Percentiles rank a stretch among this genome's conserved stretches.
These are phyloP conservation scores for Coprinopsis strossmayeri DNA, from an alignment of 768 basidiomycete species.

Conservation along the genomic window DNA sequence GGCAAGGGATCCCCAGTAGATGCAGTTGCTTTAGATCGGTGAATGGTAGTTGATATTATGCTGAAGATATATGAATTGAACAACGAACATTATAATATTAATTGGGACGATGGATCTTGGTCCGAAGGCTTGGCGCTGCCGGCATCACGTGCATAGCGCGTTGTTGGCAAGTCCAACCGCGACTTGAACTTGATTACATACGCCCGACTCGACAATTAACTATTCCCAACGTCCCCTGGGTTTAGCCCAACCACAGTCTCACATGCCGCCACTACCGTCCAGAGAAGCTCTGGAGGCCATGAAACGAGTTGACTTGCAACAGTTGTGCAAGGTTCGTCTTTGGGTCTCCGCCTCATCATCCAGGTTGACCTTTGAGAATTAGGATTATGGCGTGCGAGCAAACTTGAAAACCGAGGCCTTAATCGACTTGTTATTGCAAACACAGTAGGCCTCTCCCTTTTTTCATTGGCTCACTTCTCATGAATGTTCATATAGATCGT, in stretches of 20 bases:
- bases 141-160: slow-evolving; percentile 36
- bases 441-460: slow-evolving; percentile 27
- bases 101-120: too few species aligned
- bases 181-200: slow-evolving; percentile 19
- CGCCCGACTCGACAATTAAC: neutral
- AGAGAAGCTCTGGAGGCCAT: slow-evolving; percentile 37
- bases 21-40: too few species aligned
- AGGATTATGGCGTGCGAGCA: slow-evolving; percentile 79
- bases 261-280: slow-evolving; percentile 36
- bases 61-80: too few species aligned
- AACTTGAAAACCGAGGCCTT: slow-evolving; percentile 78
- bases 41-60: too few species aligned
- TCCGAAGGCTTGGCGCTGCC: neutral
- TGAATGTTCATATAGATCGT: slow-evolving; percentile 16
- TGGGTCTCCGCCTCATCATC: slow-evolving; percentile 4
- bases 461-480: neutral
- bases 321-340: slow-evolving; percentile 60
- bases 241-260: too few species aligned
- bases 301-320: slow-evolving; percentile 45
- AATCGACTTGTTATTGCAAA: slow-evolving; percentile 66
- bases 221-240: slow-evolving; percentile 6
- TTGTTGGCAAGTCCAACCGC: slow-evolving; percentile 48
- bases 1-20: too few species aligned
- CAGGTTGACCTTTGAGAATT: slow-evolving; percentile 10
- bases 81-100: too few species aligned